phyloP scores from a whole-genome alignment of 78 protist genomes.

The Dictyostelium firmibasis region DNA sequence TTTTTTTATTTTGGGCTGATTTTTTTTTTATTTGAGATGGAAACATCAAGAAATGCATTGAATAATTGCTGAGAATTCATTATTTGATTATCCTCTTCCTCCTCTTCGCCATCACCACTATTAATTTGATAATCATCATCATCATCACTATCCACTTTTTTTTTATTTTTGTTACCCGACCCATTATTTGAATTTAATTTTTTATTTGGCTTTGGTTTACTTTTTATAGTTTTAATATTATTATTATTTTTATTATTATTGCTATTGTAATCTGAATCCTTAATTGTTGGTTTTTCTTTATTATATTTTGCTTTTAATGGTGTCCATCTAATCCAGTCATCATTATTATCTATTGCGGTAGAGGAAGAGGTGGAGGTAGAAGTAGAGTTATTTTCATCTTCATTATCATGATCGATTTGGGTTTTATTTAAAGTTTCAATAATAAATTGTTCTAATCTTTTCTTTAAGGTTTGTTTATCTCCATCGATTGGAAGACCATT shows the following conservation, averaged over 20 bases:
- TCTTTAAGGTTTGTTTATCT: constrained; percentile 3
- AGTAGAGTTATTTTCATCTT: background rate
- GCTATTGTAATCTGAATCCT: background rate
- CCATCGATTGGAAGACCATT: constrained; percentile 21
- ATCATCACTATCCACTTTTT: background rate
- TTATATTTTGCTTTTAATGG: constrained; percentile 19
- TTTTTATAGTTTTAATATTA: background rate
- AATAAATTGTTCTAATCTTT: constrained; percentile 38
- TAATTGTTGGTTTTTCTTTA: background rate
- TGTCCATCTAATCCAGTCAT: constrained; percentile 2
- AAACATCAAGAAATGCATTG: constrained; percentile 23
- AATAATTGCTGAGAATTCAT: constrained; percentile 20
- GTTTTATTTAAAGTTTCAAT: background rate
- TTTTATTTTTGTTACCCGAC: background rate
- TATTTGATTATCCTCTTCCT: background rate
- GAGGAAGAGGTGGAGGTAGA: too few relatives aligned
- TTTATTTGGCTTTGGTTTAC: constrained; percentile 7
- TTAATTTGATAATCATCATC: background rate
- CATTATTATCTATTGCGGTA: background rate
- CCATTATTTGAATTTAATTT: background rate
- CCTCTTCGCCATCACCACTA: background rate
- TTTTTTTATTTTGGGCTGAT: background rate
- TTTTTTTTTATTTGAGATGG: background rate
- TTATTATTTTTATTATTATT: background rate
- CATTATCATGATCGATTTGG: background rate